Conservation (phyloP, 768 basidiomycete genomes). For the Rhizopogon vinicolor region DNA sequence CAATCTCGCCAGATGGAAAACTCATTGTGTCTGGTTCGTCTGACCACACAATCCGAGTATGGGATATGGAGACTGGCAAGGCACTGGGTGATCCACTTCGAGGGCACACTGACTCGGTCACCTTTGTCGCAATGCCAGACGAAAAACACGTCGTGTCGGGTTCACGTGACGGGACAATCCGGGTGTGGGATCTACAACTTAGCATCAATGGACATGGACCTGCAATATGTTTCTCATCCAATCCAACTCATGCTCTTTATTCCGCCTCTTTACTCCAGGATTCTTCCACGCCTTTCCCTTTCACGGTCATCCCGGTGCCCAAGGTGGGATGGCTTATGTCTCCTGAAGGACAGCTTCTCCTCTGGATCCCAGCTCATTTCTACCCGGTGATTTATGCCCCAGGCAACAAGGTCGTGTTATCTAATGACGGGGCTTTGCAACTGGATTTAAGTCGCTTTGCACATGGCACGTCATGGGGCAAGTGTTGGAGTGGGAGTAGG, state of each 20-base stretch:
- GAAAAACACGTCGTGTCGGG: not conserved
- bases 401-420: not conserved
- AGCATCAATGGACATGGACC: not conserved
- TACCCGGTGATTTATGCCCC: not conserved
- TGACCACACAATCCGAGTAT: too few relatives aligned
- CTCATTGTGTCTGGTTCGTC: too few relatives aligned
- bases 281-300: too few relatives aligned
- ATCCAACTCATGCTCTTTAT: not conserved
- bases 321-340: not conserved
- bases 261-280: too few relatives aligned
- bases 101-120: constrained; percentile 1
- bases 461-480: not conserved
- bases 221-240: not conserved
- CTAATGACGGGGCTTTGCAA: not conserved
- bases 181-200: not conserved
- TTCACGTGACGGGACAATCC: not conserved
- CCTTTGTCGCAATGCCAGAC: not conserved
- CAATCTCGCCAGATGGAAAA: too few relatives aligned
- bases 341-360: not conserved
- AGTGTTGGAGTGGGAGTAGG: not conserved
- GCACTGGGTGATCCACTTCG: not conserved
- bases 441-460: not conserved
- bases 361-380: not conserved
- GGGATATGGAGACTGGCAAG: too few relatives aligned
- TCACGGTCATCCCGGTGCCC: too few relatives aligned